These are phyloP conservation scores for Grosmannia huntii DNA, from an alignment of 2,329 filamentous ascomycete genomes.

Conservation along the genomic window DNA sequence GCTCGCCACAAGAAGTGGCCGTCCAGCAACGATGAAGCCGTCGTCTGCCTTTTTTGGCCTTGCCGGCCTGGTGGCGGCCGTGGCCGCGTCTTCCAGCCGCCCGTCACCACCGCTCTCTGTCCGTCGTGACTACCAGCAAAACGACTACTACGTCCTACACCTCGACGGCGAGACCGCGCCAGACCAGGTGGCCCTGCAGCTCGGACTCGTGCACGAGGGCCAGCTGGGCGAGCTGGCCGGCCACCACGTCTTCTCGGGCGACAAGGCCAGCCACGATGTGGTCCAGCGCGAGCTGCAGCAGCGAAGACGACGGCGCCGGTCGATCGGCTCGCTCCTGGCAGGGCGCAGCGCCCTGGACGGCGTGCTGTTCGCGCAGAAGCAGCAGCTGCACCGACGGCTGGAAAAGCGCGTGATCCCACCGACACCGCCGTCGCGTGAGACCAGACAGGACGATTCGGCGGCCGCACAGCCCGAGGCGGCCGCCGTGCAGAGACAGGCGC, in stretches of 20 bases:
- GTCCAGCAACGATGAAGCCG: constrained; percentile 31
- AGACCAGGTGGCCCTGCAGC: constrained; percentile 51
- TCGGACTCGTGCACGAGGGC: constrained; percentile 73
- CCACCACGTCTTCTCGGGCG: constrained; percentile 78
- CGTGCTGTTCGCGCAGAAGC: constrained; percentile 71
- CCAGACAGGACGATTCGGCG: constrained; percentile 11
- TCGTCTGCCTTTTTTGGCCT: constrained; percentile 38
- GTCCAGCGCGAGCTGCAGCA: constrained; percentile 40
- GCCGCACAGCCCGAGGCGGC: constrained; percentile 10
- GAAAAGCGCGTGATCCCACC: constrained; percentile 37
- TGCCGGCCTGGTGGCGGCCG: constrained; percentile 35
- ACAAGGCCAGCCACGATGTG: constrained; percentile 47
- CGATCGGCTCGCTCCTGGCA: constrained; percentile 19
- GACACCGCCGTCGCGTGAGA: background rate
- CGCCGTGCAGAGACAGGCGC: constrained; percentile 43
- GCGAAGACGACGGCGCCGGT: constrained; percentile 43
- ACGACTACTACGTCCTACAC: constrained; percentile 91
- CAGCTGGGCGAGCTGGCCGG: constrained; percentile 62
- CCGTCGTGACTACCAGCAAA: constrained; percentile 59
- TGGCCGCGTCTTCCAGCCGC: constrained; percentile 22
- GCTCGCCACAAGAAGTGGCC: too few species aligned
- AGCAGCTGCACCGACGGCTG: constrained; percentile 35
- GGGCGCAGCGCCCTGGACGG: constrained; percentile 51
- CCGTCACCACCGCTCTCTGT: constrained; percentile 32
- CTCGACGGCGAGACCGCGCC: constrained; percentile 56